Evolutionary conservation across 2,329 filamentous ascomycete species (phyloP), one percentile per base, ranked within the genome.

Genomic region (Penicillium brevicompactum): DNA sequence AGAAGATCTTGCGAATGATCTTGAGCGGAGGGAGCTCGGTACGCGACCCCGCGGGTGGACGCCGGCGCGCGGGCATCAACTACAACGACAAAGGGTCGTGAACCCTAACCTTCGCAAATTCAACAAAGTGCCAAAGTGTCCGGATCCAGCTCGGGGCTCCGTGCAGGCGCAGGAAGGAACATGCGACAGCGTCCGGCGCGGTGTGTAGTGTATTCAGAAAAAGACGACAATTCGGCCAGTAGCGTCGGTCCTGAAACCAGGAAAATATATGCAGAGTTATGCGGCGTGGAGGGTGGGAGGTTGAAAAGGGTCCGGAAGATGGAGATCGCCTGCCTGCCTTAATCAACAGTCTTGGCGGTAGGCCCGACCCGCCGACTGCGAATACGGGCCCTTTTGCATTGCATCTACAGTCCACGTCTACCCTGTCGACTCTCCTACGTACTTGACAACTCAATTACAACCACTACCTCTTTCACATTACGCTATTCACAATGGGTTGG

Each of bases 21-120:
- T 84, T 84, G 56, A 86, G 78, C 44, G 87, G 87, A 42, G 86
- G 82, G 49, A 89, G 84, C 68, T 89, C 86, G 49, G 82, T 82
- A 62, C 88, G 81, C 55, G 85, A 84, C 72, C 87, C 86, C 49
- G 86, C 83, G 66, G 84, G 82, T 62, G 85, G 85, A 60, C 84
- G 83, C 64, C 86, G 83, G 64, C 78, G 77, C 64, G 71, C 68
- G 64, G 70, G 67, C 72, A 75, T 76, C 60, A 70, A 72, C 62
- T 68, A 59, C 16, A 30, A 31, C 49, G 37, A 49, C 34, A 24
- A 49, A 47, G 43, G 43, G 18, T 14, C 4, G n/a, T 42, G 13
- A 37, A 27, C 34, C 27, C 43, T 48, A 37, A 27, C 34, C 27
- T 34, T 48, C 49, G 42, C 21, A 41, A 22, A 11, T 13, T 37